A percentile compares a stretch with the other conserved stretches of the same genome.
Evolutionary conservation across 176 grass and related monocot genomes (phyloP).

Genomic region (Eleusine coracana): DNA sequence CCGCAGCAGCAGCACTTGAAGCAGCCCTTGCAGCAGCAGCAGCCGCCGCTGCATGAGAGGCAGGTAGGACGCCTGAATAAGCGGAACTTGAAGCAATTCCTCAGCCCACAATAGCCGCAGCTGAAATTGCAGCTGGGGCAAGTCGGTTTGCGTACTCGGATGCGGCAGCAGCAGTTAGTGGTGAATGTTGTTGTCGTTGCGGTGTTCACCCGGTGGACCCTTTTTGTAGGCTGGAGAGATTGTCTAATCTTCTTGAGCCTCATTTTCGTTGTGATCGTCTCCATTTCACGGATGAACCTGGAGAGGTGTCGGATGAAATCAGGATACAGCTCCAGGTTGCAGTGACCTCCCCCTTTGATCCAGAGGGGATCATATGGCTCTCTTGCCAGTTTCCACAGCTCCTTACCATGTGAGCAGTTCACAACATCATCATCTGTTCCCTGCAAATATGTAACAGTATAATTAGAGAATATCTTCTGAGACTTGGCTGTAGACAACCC

Average conservation of each 20-base stretch:
- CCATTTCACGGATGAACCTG: slow-evolving; percentile 87
- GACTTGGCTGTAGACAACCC: neutral
- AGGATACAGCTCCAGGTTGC: slow-evolving; percentile 96
- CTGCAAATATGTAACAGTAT: slow-evolving; percentile 39
- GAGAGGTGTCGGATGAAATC: slow-evolving; percentile 92
- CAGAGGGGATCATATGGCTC: slow-evolving; percentile 97
- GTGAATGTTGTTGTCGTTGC: slow-evolving; percentile 80
- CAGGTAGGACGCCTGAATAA: slow-evolving; percentile 39
- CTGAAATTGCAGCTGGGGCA: slow-evolving; percentile 55
- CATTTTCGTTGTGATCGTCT: slow-evolving; percentile 66
- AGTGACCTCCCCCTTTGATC: slow-evolving; percentile 98
- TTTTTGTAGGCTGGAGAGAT: slow-evolving; percentile 53
- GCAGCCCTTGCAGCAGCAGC: slow-evolving; percentile 42
- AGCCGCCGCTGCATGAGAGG: slow-evolving; percentile 42
- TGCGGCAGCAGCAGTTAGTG: slow-evolving; percentile 76
- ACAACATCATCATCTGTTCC: slow-evolving; percentile 96
- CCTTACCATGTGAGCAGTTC: slow-evolving; percentile 88
- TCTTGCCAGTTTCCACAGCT: slow-evolving; percentile 82
- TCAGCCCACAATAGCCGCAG: slow-evolving; percentile 39
- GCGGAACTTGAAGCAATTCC: slow-evolving; percentile 27
- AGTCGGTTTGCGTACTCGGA: slow-evolving; percentile 67
- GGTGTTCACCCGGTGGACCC: slow-evolving; percentile 15
- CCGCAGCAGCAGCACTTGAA: slow-evolving; percentile 30
- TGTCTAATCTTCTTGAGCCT: slow-evolving; percentile 89
- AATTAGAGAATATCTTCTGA: neutral